phyloP scores from a whole-genome alignment of 1,139 yeast species.

The Hemisphaericaspora lyxosophila region DNA sequence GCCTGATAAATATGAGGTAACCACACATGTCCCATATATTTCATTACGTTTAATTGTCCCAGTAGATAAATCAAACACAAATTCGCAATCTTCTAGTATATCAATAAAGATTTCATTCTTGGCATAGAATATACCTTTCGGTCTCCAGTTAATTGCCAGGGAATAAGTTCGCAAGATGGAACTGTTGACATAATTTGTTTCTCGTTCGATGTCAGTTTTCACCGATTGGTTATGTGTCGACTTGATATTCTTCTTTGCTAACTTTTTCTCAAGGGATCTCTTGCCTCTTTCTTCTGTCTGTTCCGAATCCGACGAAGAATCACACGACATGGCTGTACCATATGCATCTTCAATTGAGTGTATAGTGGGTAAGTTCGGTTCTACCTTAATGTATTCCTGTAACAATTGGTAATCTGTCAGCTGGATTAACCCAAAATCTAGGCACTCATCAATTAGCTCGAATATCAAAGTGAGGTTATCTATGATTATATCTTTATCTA shows the following conservation, averaged over 20 bases:
- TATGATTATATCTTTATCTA: slow-evolving; percentile 34
- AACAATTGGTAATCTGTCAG: slow-evolving; percentile 45
- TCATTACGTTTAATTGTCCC: slow-evolving; percentile 34
- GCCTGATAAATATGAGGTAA: slow-evolving; percentile 45
- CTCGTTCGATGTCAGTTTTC: slow-evolving; percentile 30
- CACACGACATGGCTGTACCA: slow-evolving; percentile 11
- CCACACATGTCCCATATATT: slow-evolving; percentile 36
- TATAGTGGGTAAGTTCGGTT: slow-evolving; percentile 30
- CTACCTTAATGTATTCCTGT: slow-evolving; percentile 45
- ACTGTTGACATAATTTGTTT: slow-evolving; percentile 48
- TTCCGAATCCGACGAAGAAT: not conserved
- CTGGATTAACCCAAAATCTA: slow-evolving; percentile 46
- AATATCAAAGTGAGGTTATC: slow-evolving; percentile 42
- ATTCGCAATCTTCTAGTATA: slow-evolving; percentile 42
- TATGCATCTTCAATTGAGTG: slow-evolving; percentile 16
- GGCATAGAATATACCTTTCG: slow-evolving; percentile 48
- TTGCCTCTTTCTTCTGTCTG: slow-evolving; percentile 6
- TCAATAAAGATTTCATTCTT: slow-evolving; percentile 49
- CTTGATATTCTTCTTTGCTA: slow-evolving; percentile 23
- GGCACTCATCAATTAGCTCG: slow-evolving; percentile 47
- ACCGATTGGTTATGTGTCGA: slow-evolving; percentile 46
- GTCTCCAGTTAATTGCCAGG: slow-evolving; percentile 48
- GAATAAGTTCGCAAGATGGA: slow-evolving; percentile 51
- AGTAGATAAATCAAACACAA: slow-evolving; percentile 35
- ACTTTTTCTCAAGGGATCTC: slow-evolving; percentile 6